Evolutionary conservation across 164 flowering plant genomes (phyloP).

Genomic region (Macadamia tetraphylla): DNA sequence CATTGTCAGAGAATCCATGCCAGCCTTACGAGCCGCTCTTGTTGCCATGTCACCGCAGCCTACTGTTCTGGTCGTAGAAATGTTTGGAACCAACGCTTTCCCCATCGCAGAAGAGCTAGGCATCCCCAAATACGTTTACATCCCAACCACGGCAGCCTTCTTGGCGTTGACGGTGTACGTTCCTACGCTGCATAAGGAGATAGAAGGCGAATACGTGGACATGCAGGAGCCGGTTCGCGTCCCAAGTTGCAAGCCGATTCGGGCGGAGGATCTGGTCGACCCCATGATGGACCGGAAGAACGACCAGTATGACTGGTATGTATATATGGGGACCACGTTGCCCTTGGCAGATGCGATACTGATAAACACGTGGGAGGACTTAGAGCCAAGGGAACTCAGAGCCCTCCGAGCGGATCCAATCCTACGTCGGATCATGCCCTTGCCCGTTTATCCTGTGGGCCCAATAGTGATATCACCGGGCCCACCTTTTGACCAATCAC

Average conservation of each 20-base stretch:
- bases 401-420: background rate
- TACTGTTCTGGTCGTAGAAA: conserved; percentile 27
- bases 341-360: too few species aligned
- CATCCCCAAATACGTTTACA: conserved; percentile 26
- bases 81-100: conserved; percentile 32
- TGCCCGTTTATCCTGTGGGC: conserved; percentile 11
- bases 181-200: conserved; percentile 26
- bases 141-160: conserved; percentile 17
- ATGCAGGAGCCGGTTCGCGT: conserved; percentile 25
- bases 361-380: too few species aligned
- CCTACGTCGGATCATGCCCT: background rate
- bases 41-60: conserved; percentile 7
- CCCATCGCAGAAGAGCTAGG: conserved; percentile 19
- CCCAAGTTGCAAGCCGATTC: conserved; percentile 33
- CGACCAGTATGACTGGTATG: conserved; percentile 24
- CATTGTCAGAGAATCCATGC: conserved; percentile 19
- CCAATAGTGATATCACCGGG: background rate
- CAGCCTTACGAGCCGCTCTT: conserved; percentile 16
- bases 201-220: conserved; percentile 27
- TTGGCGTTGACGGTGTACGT: conserved; percentile 25
- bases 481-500: background rate
- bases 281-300: conserved; percentile 20
- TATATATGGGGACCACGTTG: background rate
- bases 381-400: too few species aligned
- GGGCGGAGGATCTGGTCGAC: conserved; percentile 21